Percentiles rank a stretch among this genome's conserved stretches.
Conservation (phyloP, 768 basidiomycete species). For the Chalciporus sphaerocephalus region DNA sequence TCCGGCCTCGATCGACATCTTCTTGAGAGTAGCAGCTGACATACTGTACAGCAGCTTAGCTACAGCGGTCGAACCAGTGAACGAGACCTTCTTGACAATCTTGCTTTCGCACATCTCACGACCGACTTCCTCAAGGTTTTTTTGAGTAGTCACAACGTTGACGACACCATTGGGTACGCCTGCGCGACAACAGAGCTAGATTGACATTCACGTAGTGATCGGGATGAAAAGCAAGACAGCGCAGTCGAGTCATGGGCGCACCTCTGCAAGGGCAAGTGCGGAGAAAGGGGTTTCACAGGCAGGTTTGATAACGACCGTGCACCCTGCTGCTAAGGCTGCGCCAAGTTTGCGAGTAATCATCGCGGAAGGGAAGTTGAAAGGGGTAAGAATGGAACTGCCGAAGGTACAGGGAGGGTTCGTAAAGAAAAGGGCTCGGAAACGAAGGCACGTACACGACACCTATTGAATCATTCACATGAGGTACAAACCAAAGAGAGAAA, state of each 20-base stretch:
- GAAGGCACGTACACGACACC: slow-evolving; percentile 44
- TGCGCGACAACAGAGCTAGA: slow-evolving; percentile 77
- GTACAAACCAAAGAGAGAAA: slow-evolving; percentile 31
- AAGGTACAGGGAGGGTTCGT: slow-evolving; percentile 5
- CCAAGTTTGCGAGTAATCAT: slow-evolving; percentile 92
- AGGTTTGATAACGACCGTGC: slow-evolving; percentile 92
- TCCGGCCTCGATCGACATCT: slow-evolving; percentile 81
- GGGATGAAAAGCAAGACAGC: not conserved
- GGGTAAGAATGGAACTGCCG: slow-evolving; percentile 71
- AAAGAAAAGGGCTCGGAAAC: too few species aligned
- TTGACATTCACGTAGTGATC: not conserved
- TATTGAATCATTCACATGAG: slow-evolving; percentile 15
- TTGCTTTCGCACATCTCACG: slow-evolving; percentile 92
- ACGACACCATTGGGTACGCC: slow-evolving; percentile 94
- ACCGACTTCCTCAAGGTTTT: slow-evolving; percentile 82
- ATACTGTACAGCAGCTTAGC: slow-evolving; percentile 72
- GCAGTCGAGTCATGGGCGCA: too few species aligned
- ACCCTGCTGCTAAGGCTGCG: slow-evolving; percentile 89
- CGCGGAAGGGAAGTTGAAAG: slow-evolving; percentile 94
- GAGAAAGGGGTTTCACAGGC: slow-evolving; percentile 95
- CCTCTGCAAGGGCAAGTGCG: slow-evolving; percentile 87
- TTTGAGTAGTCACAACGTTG: slow-evolving; percentile 87
- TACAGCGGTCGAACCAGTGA: slow-evolving; percentile 84
- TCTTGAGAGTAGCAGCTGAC: slow-evolving; percentile 76
- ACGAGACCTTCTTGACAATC: slow-evolving; percentile 81